Conservation (phyloP, 345 rosid species). For the Aethionema arabicum region DNA sequence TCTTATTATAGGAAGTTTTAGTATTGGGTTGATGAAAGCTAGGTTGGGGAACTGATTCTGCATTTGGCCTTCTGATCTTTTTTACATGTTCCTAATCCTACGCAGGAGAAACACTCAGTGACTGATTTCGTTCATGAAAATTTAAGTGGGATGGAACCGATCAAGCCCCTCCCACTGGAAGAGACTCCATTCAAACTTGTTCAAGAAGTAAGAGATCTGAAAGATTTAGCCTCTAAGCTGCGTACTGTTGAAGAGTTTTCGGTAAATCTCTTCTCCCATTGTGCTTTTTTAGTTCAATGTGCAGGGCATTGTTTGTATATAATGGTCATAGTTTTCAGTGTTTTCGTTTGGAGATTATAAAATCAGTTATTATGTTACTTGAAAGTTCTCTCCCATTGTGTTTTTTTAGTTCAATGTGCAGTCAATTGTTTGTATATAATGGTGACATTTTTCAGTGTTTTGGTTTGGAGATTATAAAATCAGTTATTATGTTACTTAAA, state of each 20-base stretch:
- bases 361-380: neutral
- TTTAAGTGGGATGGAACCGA: slow-evolving; percentile 46
- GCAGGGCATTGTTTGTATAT: slow-evolving; percentile 8
- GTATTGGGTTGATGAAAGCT: slow-evolving; percentile 22
- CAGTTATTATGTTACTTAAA: neutral
- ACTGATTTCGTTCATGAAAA: slow-evolving; percentile 62
- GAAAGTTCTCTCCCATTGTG: slow-evolving; percentile 1
- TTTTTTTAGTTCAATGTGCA: slow-evolving; percentile 11
- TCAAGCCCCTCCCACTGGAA: slow-evolving; percentile 54
- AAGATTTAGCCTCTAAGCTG: slow-evolving; percentile 73
- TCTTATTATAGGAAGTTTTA: neutral
- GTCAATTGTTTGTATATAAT: slow-evolving; percentile 8
- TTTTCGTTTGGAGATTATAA: slow-evolving; percentile 14
- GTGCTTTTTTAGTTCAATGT: slow-evolving; percentile 11
- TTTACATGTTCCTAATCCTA: slow-evolving; percentile 2
- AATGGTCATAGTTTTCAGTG: neutral
- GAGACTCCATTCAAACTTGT: slow-evolving; percentile 75
- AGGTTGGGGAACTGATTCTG: slow-evolving; percentile 3
- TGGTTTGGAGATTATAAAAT: slow-evolving; percentile 10
- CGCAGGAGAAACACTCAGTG: slow-evolving; percentile 74
- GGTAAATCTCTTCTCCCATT: slow-evolving; percentile 44
- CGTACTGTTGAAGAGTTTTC: slow-evolving; percentile 74
- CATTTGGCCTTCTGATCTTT: slow-evolving; percentile 3
- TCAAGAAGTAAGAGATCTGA: slow-evolving; percentile 83
- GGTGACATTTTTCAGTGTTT: slow-evolving; percentile 16